phyloP scores from a whole-genome alignment of 305 asterid genomes.

The Fraxinus dipetala region DNA sequence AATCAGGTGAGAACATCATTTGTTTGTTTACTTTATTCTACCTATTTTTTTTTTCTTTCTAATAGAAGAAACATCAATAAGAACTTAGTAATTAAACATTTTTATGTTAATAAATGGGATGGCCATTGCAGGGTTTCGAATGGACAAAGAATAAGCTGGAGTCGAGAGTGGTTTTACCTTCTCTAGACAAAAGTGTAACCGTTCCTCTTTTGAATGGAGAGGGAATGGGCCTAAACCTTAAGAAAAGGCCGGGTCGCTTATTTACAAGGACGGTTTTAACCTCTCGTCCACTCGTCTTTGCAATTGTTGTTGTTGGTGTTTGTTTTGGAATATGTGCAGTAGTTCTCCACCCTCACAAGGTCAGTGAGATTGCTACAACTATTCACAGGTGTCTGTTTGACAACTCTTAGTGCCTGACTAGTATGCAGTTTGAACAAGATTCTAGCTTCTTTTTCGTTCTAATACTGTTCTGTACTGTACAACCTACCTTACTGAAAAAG shows the following conservation, averaged over 20 bases:
- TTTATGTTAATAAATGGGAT: background rate
- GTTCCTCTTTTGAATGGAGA: conserved; percentile 52
- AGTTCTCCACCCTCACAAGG: conserved; percentile 62
- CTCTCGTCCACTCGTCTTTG: conserved; percentile 45
- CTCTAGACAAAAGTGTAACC: conserved; percentile 28
- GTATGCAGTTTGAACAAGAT: background rate
- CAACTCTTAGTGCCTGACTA: conserved; percentile 22
- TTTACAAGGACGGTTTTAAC: conserved; percentile 29
- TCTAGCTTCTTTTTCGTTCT: background rate
- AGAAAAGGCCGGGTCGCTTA: conserved; percentile 32
- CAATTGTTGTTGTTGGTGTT: conserved; percentile 39
- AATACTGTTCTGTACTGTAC: background rate
- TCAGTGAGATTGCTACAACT: conserved; percentile 52
- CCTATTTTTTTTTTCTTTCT: background rate
- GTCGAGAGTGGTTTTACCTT: conserved; percentile 9
- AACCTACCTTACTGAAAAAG: background rate
- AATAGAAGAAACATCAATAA: background rate
- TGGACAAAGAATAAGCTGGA: conserved; percentile 22
- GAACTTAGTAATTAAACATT: background rate
- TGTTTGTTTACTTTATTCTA: background rate
- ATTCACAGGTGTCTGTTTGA: conserved; percentile 62
- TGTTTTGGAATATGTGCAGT: conserved; percentile 69
- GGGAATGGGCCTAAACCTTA: conserved; percentile 34
- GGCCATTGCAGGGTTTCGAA: conserved; percentile 35
- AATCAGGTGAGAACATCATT: conserved; percentile 34